These are phyloP conservation scores for Viscum album DNA, from an alignment of 177 flowering plant genomes.

Conservation along the genomic window DNA sequence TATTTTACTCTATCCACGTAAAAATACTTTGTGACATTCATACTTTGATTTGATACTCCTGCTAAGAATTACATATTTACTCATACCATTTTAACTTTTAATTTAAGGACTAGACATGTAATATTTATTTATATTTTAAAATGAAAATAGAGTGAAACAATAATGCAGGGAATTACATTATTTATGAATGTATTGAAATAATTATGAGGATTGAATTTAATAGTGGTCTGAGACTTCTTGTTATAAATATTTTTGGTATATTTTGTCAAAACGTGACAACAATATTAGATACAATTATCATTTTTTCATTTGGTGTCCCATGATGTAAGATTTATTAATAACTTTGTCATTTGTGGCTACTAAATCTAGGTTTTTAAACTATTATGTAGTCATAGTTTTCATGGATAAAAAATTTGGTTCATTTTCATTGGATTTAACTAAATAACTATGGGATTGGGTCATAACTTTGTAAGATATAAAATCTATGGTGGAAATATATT, in stretches of 20 bases:
- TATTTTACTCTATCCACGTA: too few species aligned
- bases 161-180: constrained; percentile 96
- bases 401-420: background rate
- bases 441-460: too few species aligned
- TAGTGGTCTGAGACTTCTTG: constrained; percentile 94
- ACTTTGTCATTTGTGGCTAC: too few species aligned
- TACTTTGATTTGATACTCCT: too few species aligned
- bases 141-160: constrained; percentile 94
- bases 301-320: background rate
- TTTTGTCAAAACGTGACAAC: constrained; percentile 98
- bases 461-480: too few species aligned
- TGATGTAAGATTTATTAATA: background rate
- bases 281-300: constrained; percentile 67
- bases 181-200: constrained; percentile 92
- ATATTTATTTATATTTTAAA: constrained; percentile 47
- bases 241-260: constrained; percentile 94
- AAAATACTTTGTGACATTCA: too few species aligned
- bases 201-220: constrained; percentile 94
- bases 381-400: background rate
- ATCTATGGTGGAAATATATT: too few species aligned
- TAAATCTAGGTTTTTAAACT: background rate
- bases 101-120: too few species aligned
- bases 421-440: too few species aligned
- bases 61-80: too few species aligned
- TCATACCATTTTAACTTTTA: too few species aligned